A percentile compares a stretch with the other conserved stretches of the same genome.
phyloP scores from a whole-genome alignment of 805 yeast genomes.

The Isabelozyma pseudorhagii region DNA sequence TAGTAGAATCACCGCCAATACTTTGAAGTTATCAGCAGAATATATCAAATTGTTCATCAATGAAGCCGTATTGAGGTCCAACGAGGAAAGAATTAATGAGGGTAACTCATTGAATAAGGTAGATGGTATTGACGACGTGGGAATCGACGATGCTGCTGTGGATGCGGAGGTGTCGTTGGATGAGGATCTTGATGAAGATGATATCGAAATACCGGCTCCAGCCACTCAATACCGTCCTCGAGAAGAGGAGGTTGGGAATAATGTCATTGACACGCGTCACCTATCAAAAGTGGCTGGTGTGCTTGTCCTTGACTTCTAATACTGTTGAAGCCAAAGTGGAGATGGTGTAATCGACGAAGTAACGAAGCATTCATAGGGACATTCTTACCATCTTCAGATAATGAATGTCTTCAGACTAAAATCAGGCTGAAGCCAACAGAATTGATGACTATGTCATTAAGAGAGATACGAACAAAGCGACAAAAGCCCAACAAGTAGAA shows the following conservation, averaged over 20 bases:
- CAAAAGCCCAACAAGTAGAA: no score
- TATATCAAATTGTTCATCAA: slow-evolving; percentile 54
- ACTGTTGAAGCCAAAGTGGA: neutral
- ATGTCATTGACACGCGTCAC: slow-evolving; percentile 51
- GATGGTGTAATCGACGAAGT: neutral
- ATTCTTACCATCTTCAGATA: no score
- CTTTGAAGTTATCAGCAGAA: slow-evolving; percentile 50
- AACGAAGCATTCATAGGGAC: no score
- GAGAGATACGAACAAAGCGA: no score
- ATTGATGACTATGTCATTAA: no score
- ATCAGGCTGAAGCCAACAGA: no score
- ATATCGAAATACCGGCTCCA: slow-evolving; percentile 12
- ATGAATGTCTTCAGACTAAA: no score
- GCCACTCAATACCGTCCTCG: slow-evolving; percentile 11
- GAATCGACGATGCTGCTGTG: slow-evolving; percentile 12
- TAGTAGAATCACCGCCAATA: slow-evolving; percentile 46
- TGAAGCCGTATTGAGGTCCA: slow-evolving; percentile 58
- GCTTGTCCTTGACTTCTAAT: slow-evolving; percentile 52
- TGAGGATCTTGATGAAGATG: slow-evolving; percentile 13
- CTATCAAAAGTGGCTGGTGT: slow-evolving; percentile 55
- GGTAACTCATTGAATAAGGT: slow-evolving; percentile 18
- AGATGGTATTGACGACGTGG: slow-evolving; percentile 33
- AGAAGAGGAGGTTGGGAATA: slow-evolving; percentile 9
- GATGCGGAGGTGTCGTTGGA: slow-evolving; percentile 10
- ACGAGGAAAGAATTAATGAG: slow-evolving; percentile 45